Conservation (phyloP, 352 stramenopile species). For the Pythium dissimile region DNA sequence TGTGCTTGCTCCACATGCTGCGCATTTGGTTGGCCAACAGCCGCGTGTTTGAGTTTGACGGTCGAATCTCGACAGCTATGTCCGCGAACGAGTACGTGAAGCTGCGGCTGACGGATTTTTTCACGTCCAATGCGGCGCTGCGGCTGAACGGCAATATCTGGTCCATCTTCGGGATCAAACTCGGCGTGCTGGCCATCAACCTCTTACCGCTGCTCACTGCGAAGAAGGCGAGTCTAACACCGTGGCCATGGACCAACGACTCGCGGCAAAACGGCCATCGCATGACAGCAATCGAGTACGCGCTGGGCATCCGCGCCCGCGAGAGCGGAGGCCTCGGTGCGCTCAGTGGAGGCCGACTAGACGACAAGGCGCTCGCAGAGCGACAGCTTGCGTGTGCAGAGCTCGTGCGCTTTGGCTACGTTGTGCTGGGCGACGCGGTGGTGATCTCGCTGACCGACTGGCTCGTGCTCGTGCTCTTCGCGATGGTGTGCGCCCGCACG, state of each 20-base stretch:
- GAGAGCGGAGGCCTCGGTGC: slow-evolving; percentile 2
- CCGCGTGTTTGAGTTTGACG: slow-evolving; percentile 24
- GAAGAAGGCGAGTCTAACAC: neutral
- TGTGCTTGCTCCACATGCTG: slow-evolving; percentile 35
- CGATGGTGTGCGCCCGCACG: neutral
- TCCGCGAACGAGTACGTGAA: slow-evolving; percentile 29
- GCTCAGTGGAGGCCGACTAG: neutral
- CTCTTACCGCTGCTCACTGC: slow-evolving; percentile 28
- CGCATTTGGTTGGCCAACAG: slow-evolving; percentile 25
- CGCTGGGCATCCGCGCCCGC: neutral
- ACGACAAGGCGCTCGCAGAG: neutral
- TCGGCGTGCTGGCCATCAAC: slow-evolving; percentile 34
- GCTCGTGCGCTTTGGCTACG: slow-evolving; percentile 17
- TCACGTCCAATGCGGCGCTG: slow-evolving; percentile 27
- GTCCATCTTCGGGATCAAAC: slow-evolving; percentile 38
- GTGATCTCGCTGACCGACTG: slow-evolving; percentile 13
- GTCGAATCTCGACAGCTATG: slow-evolving; percentile 30
- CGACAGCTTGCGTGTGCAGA: slow-evolving; percentile 1
- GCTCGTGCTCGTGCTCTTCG: slow-evolving; percentile 17
- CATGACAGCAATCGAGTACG: neutral
- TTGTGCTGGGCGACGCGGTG: slow-evolving; percentile 7
- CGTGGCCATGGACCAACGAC: neutral
- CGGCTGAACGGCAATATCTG: slow-evolving; percentile 31
- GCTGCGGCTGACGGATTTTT: slow-evolving; percentile 35
- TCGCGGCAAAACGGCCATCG: neutral